Base-by-base conservation (phyloP, 108 stramenopile species). In the Skeletonema tropicum region DNA sequence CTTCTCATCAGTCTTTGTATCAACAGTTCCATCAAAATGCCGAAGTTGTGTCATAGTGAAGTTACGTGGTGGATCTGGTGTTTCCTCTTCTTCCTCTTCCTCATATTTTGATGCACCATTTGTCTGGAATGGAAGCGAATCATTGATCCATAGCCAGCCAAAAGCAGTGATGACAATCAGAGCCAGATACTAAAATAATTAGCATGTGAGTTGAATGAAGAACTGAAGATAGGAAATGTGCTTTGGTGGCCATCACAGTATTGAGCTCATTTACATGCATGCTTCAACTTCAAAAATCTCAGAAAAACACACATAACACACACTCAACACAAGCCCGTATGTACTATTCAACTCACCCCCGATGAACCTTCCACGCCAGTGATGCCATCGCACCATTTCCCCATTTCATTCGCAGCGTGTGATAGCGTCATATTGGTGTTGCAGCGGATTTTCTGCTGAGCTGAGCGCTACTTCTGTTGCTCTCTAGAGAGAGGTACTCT, bases 41-140 rank as follows among this genome's bases (percentile, higher is more conserved):
- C 66, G 29, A 19, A 97, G 70, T 71, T 96, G 94, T 48, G 85
- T 75, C 14, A 45, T 12, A 2, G 97, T 97, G 67, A 97, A 97
- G 70, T 97, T 96, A 13, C 93, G 83, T 13, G 85, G 89, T 41
- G 89, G 91, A 39, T 90, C 90, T 12, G 79, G 71, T 52, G 83
- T 76, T 31, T 88, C 85, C 39, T 87, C 80, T 68, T 89, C 86
- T 59, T 88, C 77, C 31, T 81, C 66, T 29, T 64, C 68, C 26
- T 61, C 77, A 31, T 49, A 4, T 57, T 83, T 75, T 13, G 77
- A 45, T 7, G 73, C 57, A 32, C 67, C 82, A 74, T 78, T 69
- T 26, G 55, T 25, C 73, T 79, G 76, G 29, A 72, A 64, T 55
- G 52, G 52, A 55, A 55, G 52, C 49, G 76, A 73, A 23, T 52